Base-by-base conservation (phyloP, 2,329 filamentous ascomycete genomes). In the Penicillium sp. region DNA sequence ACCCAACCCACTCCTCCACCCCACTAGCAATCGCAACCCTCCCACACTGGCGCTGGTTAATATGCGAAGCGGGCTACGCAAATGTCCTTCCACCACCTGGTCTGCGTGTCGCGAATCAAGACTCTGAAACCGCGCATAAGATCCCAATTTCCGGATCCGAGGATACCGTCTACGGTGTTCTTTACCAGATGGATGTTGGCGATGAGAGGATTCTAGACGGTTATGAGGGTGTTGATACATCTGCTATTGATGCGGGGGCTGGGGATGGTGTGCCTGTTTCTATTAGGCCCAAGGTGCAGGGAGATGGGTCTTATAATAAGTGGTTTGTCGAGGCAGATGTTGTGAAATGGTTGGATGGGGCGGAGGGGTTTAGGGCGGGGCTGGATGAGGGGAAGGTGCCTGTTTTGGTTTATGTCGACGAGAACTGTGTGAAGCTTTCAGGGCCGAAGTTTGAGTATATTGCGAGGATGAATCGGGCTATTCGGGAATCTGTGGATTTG, bases 361-460 rank as follows among this genome's bases (percentile, higher is more conserved):
- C 61, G 13, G 64, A 59, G 33, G 56, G 61, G 36, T 36, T 57
- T 42, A 41, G 49, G 38, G 21, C 48, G 13, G 53, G 58, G 44
- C 44, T 35, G 33, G 36, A 29, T 29, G 58, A 59, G 8, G 43
- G 33, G 21, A 51, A 61, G 33, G 60, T 72, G 54, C 66, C 60
- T 10, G 73, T 70, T 10, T 61, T 78, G 56, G 73, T 78, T 19
- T 78, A 78, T 68, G 71, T 78, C 10, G 76, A 78, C 68, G 76
- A 78, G 61, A 51, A 70, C 53, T 68, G 73, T 33, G 71, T 76
- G 13, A 42, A 49, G 17, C 55, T 71, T 17, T 72, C 68, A 0
- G 53, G 59, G 33, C 75, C 77, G 2, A 75, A 69, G 38, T 58
- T 64, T 8, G 75, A 78, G 63, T 78, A 78, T 62, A 70, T 78